Conservation (phyloP, 148 eudicot species). For the Salicornia ramosissima region DNA sequence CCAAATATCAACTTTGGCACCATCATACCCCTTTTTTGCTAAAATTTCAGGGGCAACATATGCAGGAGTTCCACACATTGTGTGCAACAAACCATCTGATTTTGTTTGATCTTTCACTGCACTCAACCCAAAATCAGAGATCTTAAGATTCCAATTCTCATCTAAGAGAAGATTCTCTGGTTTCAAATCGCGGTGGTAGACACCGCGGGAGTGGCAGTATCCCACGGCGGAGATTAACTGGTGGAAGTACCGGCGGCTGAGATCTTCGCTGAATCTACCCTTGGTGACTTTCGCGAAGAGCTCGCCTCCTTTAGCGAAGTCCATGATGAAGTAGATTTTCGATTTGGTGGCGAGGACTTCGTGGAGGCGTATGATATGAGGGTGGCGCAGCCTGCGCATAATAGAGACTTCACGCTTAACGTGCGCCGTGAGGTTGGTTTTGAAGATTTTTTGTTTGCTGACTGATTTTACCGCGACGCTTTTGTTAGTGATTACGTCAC, state of each 20-base stretch:
- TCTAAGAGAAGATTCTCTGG: conserved; percentile 66
- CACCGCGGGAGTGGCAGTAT: conserved; percentile 60
- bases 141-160: conserved; percentile 54
- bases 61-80: conserved; percentile 82
- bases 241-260: conserved; percentile 61
- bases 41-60: conserved; percentile 83
- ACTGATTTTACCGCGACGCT: conserved; percentile 64
- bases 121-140: conserved; percentile 65
- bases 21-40: conserved; percentile 66
- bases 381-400: conserved; percentile 60
- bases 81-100: conserved; percentile 51
- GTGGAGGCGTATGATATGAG: conserved; percentile 44
- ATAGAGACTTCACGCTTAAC: conserved; percentile 54
- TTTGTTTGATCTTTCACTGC: conserved; percentile 41
- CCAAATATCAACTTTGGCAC: conserved; percentile 67
- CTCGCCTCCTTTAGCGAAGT: conserved; percentile 76
- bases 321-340: conserved; percentile 59
- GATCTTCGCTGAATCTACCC: conserved; percentile 66
- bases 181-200: conserved; percentile 68
- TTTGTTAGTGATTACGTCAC: conserved; percentile 37
- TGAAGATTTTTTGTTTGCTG: conserved; percentile 36
- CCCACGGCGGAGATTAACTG: conserved; percentile 64
- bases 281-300: conserved; percentile 51
- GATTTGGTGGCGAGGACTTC: conserved; percentile 65
- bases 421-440: conserved; percentile 31